Evolutionary conservation across 495 filamentous ascomycete genomes (phyloP).

Genomic region (Podospora conica): DNA sequence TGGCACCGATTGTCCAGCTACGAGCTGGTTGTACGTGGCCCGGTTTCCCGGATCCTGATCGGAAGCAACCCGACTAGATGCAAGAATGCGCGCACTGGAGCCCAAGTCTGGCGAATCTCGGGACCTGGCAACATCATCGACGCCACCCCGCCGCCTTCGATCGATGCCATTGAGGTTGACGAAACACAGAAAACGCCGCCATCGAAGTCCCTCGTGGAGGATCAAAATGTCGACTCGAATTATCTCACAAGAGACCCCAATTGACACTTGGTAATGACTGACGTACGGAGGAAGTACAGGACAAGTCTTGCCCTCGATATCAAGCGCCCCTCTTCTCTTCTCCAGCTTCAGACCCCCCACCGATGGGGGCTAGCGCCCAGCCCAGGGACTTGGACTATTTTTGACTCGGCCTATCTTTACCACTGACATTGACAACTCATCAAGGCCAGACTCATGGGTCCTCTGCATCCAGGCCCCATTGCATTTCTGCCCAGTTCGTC

Average conservation of each 20-base stretch:
- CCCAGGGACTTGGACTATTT: neutral
- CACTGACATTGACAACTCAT: constrained; percentile 14
- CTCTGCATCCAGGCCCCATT: constrained; percentile 8
- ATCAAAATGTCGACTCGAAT: neutral
- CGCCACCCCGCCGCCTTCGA: neutral
- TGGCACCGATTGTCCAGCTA: constrained; percentile 2
- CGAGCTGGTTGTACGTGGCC: neutral
- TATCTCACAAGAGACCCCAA: constrained; percentile 2
- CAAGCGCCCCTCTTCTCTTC: neutral
- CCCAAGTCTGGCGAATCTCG: neutral
- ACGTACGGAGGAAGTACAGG: neutral
- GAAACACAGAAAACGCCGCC: neutral
- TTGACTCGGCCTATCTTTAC: constrained; percentile 5
- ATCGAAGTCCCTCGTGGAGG: neutral
- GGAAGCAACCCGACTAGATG: constrained; percentile 1
- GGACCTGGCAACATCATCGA: neutral
- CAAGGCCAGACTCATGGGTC: constrained; percentile 3
- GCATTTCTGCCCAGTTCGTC: constrained; percentile 16
- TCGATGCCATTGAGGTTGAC: neutral
- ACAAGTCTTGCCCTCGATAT: neutral
- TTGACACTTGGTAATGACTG: constrained; percentile 6
- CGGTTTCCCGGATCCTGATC: constrained; percentile 5
- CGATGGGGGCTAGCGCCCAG: constrained; percentile 13
- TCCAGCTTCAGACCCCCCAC: constrained; percentile 10
- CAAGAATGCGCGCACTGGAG: neutral